These are phyloP conservation scores for Drechslerella coelobrocha DNA, from an alignment of 2,329 filamentous ascomycete species.

Conservation along the genomic window DNA sequence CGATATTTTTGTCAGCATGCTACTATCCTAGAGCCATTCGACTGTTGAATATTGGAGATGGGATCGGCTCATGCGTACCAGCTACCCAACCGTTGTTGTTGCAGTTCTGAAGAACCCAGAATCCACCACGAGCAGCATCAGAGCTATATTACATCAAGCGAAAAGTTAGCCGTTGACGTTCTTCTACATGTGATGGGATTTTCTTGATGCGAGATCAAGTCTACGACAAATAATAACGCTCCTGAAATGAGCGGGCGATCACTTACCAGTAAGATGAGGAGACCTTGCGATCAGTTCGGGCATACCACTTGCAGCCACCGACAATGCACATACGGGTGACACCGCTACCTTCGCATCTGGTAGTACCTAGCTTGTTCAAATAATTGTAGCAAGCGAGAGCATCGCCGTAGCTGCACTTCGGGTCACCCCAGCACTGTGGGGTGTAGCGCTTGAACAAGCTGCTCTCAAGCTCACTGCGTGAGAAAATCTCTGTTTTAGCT, in stretches of 20 bases:
- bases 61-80: not conserved
- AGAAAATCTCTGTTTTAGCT: no score
- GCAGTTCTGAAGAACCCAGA: conserved; percentile 1
- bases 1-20: not conserved
- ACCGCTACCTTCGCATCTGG: not conserved
- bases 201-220: no score
- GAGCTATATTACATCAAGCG: not conserved
- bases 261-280: no score
- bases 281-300: not conserved
- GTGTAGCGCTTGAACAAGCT: not conserved
- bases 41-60: not conserved
- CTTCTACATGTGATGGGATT: not conserved
- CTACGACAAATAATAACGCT: no score
- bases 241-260: no score
- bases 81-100: not conserved
- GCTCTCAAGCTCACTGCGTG: no score
- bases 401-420: not conserved
- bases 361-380: not conserved
- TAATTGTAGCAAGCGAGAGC: not conserved
- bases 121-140: not conserved
- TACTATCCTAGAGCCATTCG: not conserved
- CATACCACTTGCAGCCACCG: not conserved
- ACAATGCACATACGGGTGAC: not conserved
- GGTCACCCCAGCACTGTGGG: not conserved
- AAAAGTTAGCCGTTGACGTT: not conserved